Conservation (phyloP, 139 green algal genomes). For the Tetratostichococcus sp. region DNA sequence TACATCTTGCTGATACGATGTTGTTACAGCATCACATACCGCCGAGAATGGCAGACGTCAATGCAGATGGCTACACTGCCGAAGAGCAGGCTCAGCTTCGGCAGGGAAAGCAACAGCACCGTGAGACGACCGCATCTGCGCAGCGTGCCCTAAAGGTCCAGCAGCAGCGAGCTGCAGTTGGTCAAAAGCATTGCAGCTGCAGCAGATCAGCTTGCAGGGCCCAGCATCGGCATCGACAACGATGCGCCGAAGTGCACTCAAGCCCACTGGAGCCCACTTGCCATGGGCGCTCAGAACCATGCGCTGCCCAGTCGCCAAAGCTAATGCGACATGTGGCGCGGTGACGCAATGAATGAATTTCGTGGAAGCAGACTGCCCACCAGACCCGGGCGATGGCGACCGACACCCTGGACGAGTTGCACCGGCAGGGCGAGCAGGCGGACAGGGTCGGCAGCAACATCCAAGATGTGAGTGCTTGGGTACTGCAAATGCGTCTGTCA, state of each 20-base stretch:
- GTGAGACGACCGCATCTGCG: conserved; percentile 20
- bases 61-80: background rate
- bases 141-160: conserved; percentile 15
- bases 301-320: no score
- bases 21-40: no score
- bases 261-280: no score
- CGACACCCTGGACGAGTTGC: conserved; percentile 18
- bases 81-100: conserved; percentile 19
- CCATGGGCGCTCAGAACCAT: no score
- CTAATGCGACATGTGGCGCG: no score
- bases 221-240: no score
- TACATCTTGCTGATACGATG: no score
- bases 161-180: no score
- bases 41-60: background rate
- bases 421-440: conserved; percentile 13
- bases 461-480: conserved; percentile 6
- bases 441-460: conserved; percentile 14
- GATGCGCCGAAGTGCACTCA: no score
- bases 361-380: conserved; percentile 6
- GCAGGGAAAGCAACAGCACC: conserved; percentile 17
- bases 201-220: no score
- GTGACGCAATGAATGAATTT: no score
- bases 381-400: conserved; percentile 10
- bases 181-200: background rate
- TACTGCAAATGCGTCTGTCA: no score